A percentile compares a stretch with the other conserved stretches of the same genome.
phyloP scores from a whole-genome alignment of 345 rosid genomes.

The Aethionema arabicum region DNA sequence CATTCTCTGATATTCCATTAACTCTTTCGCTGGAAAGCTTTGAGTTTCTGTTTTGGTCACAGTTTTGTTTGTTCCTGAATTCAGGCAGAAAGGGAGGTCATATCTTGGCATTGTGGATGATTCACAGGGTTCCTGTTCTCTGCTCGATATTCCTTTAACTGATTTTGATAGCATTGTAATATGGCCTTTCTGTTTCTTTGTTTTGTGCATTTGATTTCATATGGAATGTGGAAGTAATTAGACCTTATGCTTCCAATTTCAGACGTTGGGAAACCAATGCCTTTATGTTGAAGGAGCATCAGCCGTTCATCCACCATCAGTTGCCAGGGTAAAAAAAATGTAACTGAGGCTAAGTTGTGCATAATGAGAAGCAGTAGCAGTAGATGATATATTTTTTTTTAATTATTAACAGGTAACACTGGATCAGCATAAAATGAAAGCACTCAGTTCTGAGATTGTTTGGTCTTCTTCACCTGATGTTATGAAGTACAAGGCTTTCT shows the following conservation, averaged over 20 bases:
- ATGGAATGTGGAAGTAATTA: constrained; percentile 14
- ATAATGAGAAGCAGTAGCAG: constrained; percentile 5
- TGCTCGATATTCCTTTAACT: constrained; percentile 82
- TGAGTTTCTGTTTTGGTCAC: constrained; percentile 16
- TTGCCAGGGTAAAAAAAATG: constrained; percentile 64
- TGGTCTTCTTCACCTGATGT: constrained; percentile 90
- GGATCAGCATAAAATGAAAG: constrained; percentile 49
- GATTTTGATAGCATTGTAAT: constrained; percentile 78
- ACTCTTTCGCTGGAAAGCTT: not conserved
- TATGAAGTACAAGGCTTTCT: constrained; percentile 58
- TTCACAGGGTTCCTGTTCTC: constrained; percentile 57
- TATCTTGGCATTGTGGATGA: constrained; percentile 75
- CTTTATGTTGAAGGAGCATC: constrained; percentile 89
- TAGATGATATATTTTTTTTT: constrained; percentile 17
- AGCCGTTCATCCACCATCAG: constrained; percentile 72
- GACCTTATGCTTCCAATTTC: constrained; percentile 28
- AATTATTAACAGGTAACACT: constrained; percentile 60
- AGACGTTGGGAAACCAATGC: constrained; percentile 65
- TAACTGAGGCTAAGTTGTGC: not conserved
- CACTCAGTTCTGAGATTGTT: constrained; percentile 58
- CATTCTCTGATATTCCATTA: constrained; percentile 7
- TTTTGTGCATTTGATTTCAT: constrained; percentile 7
- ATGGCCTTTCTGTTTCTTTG: constrained; percentile 12
- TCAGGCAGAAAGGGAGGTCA: constrained; percentile 91
- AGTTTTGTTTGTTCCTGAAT: constrained; percentile 26